Percentiles rank a stretch among this genome's conserved stretches.
Evolutionary conservation across 2,329 filamentous ascomycete species (phyloP).

Genomic region (Alternaria hordeiaustralica): DNA sequence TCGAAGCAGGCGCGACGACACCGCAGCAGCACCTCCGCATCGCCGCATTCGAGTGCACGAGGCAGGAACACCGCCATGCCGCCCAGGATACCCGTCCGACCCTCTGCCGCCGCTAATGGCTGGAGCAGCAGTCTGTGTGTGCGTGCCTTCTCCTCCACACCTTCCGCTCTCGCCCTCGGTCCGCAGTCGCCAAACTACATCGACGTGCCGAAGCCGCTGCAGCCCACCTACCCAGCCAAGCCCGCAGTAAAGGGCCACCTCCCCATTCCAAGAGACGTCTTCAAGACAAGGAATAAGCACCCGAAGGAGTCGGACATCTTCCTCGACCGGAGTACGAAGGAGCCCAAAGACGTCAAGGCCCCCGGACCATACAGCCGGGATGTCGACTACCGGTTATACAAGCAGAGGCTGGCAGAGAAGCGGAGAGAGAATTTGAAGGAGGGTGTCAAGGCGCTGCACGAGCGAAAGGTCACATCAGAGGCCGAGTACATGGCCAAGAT

Average conservation of each 20-base stretch:
- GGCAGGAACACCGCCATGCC: constrained; percentile 45
- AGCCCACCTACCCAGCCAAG: constrained; percentile 64
- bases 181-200: constrained; percentile 91
- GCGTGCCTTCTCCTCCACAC: constrained; percentile 55
- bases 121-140: constrained; percentile 11
- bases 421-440: constrained; percentile 75
- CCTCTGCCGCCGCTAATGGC: constrained; percentile 22
- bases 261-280: constrained; percentile 82
- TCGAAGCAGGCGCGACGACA: constrained; percentile 22
- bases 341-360: constrained; percentile 54
- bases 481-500: constrained; percentile 26
- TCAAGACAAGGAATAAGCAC: constrained; percentile 54
- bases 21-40: constrained; percentile 23
- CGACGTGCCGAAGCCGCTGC: constrained; percentile 77
- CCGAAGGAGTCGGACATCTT: constrained; percentile 68
- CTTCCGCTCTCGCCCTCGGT: constrained; percentile 61
- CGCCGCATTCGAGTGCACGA: background rate
- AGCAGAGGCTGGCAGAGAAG: constrained; percentile 72
- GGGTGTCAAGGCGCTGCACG: constrained; percentile 73
- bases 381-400: constrained; percentile 67
- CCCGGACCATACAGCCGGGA: constrained; percentile 45
- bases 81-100: constrained; percentile 49
- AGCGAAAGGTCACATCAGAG: constrained; percentile 41
- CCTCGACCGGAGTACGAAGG: constrained; percentile 64
- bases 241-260: constrained; percentile 74